Base-by-base conservation (phyloP, 1,284 basidiomycete genomes). In the Trametes polyzona region DNA sequence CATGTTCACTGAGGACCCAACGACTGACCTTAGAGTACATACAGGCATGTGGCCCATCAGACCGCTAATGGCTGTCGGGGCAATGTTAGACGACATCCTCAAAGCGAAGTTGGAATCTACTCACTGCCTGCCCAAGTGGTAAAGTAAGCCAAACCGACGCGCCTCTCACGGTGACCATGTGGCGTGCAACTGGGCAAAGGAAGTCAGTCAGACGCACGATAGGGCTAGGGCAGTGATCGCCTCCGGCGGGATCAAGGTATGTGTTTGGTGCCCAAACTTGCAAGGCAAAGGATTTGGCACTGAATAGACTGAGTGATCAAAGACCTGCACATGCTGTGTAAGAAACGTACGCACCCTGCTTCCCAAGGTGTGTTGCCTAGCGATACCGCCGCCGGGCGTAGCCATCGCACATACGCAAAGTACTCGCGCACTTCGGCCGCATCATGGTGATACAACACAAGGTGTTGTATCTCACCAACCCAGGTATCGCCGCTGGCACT, bases 401-500 rank as follows among this genome's bases (percentile, higher is more conserved):
- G 24, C 52, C 52, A 54, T 7, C 17, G n/a, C 0, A 54, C 29
- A 14, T 35, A 47, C 1, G 46, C 52, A 21, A 54, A 54, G 3
- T 27, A 1, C 9, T 40, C 42, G 21, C 43, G 36, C 16, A 21
- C 5, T 3, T 9, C 24, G 9, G 16, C 5, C 14, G 1, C 2
- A 16, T 9, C n/a, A 7, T 27, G 4, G 2, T 41, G 23, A 12
- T 47, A 54, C 1, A 27, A n/a, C 7, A 47, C 11, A 4, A 54
- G 41, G 17, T 54, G 23, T 9, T 42, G 3, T 6, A 54, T 24
- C 29, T 37, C n/a, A 1, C 56, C 56, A 0, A 52, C 37, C 23
- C 26, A 43, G 0, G 46, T 47, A 4, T 19, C 16, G 14, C 49
- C 56, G 14, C 23, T 10, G 1, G 19, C 39, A 27, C 27, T 30